These are phyloP conservation scores for Paratinospora sagittata DNA, from an alignment of 164 flowering plant species.

Conservation along the genomic window DNA sequence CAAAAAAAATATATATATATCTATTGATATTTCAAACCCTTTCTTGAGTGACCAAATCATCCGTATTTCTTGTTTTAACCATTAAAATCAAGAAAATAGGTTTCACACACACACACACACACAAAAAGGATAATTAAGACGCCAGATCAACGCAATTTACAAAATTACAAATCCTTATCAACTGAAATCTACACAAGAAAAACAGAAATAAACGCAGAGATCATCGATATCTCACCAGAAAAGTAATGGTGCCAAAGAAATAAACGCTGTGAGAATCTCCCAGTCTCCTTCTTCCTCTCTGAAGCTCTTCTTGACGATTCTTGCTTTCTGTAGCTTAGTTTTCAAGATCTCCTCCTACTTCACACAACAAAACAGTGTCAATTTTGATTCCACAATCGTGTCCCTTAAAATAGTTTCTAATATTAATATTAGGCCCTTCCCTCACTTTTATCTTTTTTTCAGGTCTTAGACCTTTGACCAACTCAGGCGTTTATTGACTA, in stretches of 20 bases:
- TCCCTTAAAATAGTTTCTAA: too few species aligned
- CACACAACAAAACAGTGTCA: too few species aligned
- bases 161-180: too few species aligned
- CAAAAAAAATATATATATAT: not conserved
- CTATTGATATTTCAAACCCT: not conserved
- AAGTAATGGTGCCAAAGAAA: not conserved
- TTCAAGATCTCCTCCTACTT: not conserved
- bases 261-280: not conserved
- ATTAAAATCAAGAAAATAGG: not conserved
- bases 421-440: too few species aligned
- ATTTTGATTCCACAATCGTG: too few species aligned
- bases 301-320: not conserved
- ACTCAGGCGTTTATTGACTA: too few species aligned
- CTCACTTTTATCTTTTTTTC: too few species aligned
- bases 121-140: constrained; percentile 4
- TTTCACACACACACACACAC: not conserved
- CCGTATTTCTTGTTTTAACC: constrained; percentile 2
- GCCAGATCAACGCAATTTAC: constrained; percentile 2
- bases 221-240: not conserved
- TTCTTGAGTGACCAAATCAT: not conserved
- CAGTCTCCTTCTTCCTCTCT: not conserved
- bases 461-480: too few species aligned
- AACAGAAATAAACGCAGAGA: not conserved
- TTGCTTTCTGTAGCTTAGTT: not conserved
- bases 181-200: too few species aligned